These are phyloP conservation scores for Diaporthe citri DNA, from an alignment of 2,329 filamentous ascomycete species.

Conservation along the genomic window DNA sequence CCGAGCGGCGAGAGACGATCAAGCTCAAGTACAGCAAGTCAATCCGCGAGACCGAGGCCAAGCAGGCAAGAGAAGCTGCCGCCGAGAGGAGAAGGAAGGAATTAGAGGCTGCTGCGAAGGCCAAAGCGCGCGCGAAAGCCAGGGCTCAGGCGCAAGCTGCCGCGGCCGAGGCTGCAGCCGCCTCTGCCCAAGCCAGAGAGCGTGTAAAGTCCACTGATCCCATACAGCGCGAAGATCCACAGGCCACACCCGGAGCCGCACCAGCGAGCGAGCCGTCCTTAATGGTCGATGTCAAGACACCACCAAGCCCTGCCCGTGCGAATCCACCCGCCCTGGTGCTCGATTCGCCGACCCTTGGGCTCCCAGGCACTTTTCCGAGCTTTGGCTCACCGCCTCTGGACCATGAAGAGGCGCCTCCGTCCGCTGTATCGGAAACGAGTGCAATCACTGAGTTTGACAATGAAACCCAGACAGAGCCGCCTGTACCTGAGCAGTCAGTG, in stretches of 20 bases:
- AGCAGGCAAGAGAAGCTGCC: slow-evolving; percentile 65
- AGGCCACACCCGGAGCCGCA: slow-evolving; percentile 24
- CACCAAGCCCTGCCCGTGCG: slow-evolving; percentile 20
- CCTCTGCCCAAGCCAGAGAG: slow-evolving; percentile 26
- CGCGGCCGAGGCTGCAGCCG: slow-evolving; percentile 42
- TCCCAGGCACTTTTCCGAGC: slow-evolving; percentile 72
- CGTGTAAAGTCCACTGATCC: slow-evolving; percentile 8
- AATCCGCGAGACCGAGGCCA: slow-evolving; percentile 78
- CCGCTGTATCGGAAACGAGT: slow-evolving; percentile 71
- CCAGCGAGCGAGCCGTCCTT: slow-evolving; percentile 38
- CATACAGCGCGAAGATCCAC: slow-evolving; percentile 9
- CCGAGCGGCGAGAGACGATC: slow-evolving; percentile 83
- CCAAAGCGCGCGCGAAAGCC: slow-evolving; percentile 55
- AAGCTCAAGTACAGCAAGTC: slow-evolving; percentile 88
- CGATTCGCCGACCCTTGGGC: slow-evolving; percentile 76
- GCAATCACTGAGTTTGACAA: slow-evolving; percentile 78
- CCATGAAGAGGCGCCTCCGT: slow-evolving; percentile 64
- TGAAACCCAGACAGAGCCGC: slow-evolving; percentile 74
- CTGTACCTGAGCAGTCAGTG: slow-evolving; percentile 48
- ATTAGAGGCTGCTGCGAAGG: slow-evolving; percentile 59
- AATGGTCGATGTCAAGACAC: slow-evolving; percentile 26
- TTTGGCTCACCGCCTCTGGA: slow-evolving; percentile 52
- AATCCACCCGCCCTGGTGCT: slow-evolving; percentile 42
- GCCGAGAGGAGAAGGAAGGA: slow-evolving; percentile 67
- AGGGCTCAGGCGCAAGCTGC: slow-evolving; percentile 48